Evolutionary conservation across 2,329 filamentous ascomycete genomes (phyloP), one percentile per base, ranked within the genome.

Genomic region (Acarospora socialis): DNA sequence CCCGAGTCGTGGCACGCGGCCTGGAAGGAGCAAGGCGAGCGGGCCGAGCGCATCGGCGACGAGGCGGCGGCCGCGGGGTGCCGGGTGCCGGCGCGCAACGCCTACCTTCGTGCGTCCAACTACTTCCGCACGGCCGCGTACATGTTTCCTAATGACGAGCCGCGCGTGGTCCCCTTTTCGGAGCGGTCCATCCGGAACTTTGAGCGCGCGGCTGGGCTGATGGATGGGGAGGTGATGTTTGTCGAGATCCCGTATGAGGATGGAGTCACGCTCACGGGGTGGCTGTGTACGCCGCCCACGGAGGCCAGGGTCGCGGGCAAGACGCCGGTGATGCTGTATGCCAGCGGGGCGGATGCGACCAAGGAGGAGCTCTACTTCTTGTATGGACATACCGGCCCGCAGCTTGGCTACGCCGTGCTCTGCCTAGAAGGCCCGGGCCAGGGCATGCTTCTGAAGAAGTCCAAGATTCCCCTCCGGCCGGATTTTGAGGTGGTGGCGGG

Each of bases 381-480:
- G 3, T 34, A 42, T 10, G 34, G 46, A 0, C 41, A 48, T 2
- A 41, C 22, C 0, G 57, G 41, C 0, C 43, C 40, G 0, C 39
- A 41, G 0, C 32, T 48, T 0, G 61, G 62, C 0, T 66, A 65
- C 32, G 61, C 60, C 0, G 51, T 57, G 1, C 32, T 65, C 4
- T 60, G 50, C 0, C 61, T 63, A 22, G 60, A 66, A 2, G 61
- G 60, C 0, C 62, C 62, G 0, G 61, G 61, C 0, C 61, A 66
- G 35, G 60, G 61, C 0, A 41, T 60, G 4, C 36, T 50, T 3
- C 46, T 61, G 6, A 32, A 34, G 28, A 23, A 30, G 21, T 17
- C 38, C 17, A 39, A 44, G 21, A 19, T 54, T 4, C 32, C 23
- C 1, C 44, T 60, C 36, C 47, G 55, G 0, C 52, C 53, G 0